Evolutionary conservation across 345 rosid genomes (phyloP), one percentile per base, ranked within the genome.

Genomic region (Euphorbia peplus): DNA sequence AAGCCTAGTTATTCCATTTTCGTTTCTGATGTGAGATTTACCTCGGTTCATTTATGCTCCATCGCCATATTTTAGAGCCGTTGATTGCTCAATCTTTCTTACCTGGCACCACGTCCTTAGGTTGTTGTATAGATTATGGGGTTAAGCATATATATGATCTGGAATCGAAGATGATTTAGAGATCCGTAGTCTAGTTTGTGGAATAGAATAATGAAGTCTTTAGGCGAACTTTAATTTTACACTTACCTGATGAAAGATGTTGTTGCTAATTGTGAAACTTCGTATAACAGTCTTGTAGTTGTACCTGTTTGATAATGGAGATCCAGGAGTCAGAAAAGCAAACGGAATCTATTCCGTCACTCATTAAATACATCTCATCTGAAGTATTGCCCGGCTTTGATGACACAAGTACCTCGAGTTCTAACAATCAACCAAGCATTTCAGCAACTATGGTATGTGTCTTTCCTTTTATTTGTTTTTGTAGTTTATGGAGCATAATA

Each of bases 341-440:
- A 69, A 58, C 70, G 5, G 81, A 70, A 47, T 68, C 68, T 26
- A 68, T 83, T 46, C 96, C 96, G 14, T 25, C 74, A 21, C 83
- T 83, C 44, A 72, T 87, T 64, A 71, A 80, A 55, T 62, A 61
- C 63, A 76, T 83, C 57, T 79, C 88, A 29, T 71, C 87, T 4
- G 83, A 82, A 63, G 84, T 81, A 52, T 72, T 84, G 70, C 55
- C 70, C 5, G 87, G 88, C 48, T 90, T 87, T 39, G 91, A 86
- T 41, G 46, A n/a, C 2, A 35, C 37, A 16, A 35, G 30, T 56
- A n/a, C 16, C 28, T 30, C 25, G 28, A 42, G 19, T 5, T n/a
- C 15, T 22, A 71, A 52, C 59, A 1, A 12, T 24, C 72, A 46
- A 35, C 26, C 61, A 18, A 52, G 24, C 24, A 64, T n/a, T 0